phyloP scores from a whole-genome alignment of 352 stramenopile species.

The Sclerospora graminicola region DNA sequence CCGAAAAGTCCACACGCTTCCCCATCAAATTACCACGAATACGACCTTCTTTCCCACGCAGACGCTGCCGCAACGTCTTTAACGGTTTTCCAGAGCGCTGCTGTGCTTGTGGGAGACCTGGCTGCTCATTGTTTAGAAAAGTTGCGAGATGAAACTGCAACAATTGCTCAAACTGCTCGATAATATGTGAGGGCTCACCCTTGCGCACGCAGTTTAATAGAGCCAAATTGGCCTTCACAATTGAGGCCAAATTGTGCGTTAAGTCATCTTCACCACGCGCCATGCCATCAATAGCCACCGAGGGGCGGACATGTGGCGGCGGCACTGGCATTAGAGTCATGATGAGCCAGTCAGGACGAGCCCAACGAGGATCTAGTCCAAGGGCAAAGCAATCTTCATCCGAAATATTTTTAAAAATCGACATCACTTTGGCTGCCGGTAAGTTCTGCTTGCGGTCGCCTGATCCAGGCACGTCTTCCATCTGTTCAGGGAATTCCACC shows the following conservation, averaged over 20 bases:
- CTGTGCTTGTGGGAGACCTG: conserved; percentile 91
- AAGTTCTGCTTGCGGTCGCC: conserved; percentile 96
- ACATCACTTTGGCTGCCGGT: conserved; percentile 89
- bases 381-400: conserved; percentile 93
- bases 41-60: conserved; percentile 96
- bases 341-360: conserved; percentile 97
- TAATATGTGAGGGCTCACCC: conserved; percentile 93
- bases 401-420: conserved; percentile 96
- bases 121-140: conserved; percentile 98
- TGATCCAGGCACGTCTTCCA: conserved; percentile 89
- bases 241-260: conserved; percentile 96
- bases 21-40: conserved; percentile 99
- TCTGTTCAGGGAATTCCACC: conserved; percentile 92
- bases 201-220: conserved; percentile 93
- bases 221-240: conserved; percentile 97
- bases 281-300: conserved; percentile 91
- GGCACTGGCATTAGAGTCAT: conserved; percentile 97
- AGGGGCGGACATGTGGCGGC: conserved; percentile 95
- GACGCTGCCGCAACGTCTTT: conserved; percentile 94
- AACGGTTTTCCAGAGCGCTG: conserved; percentile 95
- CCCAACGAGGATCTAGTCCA: conserved; percentile 92
- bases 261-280: conserved; percentile 96
- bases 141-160: conserved; percentile 81
- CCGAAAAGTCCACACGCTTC: conserved; percentile 99
- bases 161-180: conserved; percentile 89